These are phyloP conservation scores for Carpinus viminea DNA, from an alignment of 306 rosid genomes.

Conservation along the genomic window DNA sequence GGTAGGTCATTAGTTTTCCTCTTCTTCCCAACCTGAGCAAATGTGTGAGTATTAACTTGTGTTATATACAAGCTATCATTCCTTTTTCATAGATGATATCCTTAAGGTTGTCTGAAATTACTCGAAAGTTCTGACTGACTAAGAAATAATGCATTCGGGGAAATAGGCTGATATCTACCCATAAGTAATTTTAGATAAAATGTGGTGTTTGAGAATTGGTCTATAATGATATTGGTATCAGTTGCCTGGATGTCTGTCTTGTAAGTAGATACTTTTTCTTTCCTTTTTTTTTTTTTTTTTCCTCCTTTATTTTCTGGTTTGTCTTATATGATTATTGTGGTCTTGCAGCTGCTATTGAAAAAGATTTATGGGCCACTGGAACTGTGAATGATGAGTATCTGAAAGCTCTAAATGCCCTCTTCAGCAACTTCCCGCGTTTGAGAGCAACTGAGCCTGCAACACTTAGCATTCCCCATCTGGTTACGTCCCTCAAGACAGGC, in stretches of 20 bases:
- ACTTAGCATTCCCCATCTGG: constrained; percentile 95
- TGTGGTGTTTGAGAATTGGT: background rate
- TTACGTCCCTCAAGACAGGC: constrained; percentile 90
- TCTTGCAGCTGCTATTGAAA: constrained; percentile 87
- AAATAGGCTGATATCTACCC: background rate
- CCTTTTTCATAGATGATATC: no score
- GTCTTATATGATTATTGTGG: constrained; percentile 23
- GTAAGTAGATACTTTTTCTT: constrained; percentile 5
- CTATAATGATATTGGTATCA: background rate
- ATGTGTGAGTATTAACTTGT: background rate
- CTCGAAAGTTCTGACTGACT: background rate
- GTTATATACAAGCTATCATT: background rate
- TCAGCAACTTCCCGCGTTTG: constrained; percentile 95
- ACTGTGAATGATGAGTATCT: constrained; percentile 93
- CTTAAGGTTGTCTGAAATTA: background rate
- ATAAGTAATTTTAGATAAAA: background rate
- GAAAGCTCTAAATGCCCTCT: constrained; percentile 89
- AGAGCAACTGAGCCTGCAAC: constrained; percentile 99
- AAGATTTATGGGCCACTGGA: constrained; percentile 96
- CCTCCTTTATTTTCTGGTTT: constrained; percentile 10
- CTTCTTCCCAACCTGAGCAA: background rate
- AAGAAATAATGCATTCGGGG: background rate
- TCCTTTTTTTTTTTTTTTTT: background rate
- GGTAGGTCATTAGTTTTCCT: background rate
- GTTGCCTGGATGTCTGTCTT: background rate